A percentile compares a stretch with the other conserved stretches of the same genome.
phyloP scores from a whole-genome alignment of 352 stramenopile genomes.

The Phytopythium litorale region DNA sequence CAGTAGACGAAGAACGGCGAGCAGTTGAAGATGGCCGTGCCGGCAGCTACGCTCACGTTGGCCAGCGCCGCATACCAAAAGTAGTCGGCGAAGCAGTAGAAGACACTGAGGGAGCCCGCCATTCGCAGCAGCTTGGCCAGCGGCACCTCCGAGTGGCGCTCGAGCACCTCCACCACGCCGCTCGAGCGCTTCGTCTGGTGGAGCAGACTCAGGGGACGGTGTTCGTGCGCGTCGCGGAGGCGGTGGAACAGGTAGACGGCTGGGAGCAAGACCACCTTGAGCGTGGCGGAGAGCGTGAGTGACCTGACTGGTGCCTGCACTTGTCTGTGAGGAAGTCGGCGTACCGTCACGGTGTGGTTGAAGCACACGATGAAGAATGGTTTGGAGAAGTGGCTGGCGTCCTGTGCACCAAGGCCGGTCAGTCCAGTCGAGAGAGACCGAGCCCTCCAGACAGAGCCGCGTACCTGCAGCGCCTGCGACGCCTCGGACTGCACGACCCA shows the following conservation, averaged over 20 bases:
- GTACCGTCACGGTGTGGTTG: slow-evolving; percentile 40
- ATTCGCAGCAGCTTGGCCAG: slow-evolving; percentile 27
- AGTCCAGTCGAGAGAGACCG: not conserved
- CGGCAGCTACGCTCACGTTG: slow-evolving; percentile 31
- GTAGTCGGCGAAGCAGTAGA: slow-evolving; percentile 40
- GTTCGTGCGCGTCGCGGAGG: slow-evolving; percentile 11
- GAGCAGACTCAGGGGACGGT: not conserved
- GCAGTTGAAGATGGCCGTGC: slow-evolving; percentile 44
- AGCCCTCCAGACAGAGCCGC: not conserved
- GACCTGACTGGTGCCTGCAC: not conserved
- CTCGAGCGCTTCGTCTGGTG: slow-evolving; percentile 14
- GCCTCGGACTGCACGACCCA: slow-evolving; percentile 28
- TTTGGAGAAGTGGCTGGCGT: slow-evolving; percentile 21
- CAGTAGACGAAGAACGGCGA: slow-evolving; percentile 46
- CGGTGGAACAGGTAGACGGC: slow-evolving; percentile 34
- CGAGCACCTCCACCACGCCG: slow-evolving; percentile 21
- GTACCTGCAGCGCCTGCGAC: slow-evolving; percentile 22
- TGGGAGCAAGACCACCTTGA: not conserved
- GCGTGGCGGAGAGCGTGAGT: no score
- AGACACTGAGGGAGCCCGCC: slow-evolving; percentile 28
- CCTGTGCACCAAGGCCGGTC: not conserved
- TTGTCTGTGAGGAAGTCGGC: not conserved
- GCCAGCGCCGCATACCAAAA: slow-evolving; percentile 40
- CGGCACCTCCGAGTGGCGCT: slow-evolving; percentile 37
- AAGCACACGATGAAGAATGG: slow-evolving; percentile 61